Evolutionary conservation across 345 rosid species (phyloP).

Genomic region (Murraya koenigii): DNA sequence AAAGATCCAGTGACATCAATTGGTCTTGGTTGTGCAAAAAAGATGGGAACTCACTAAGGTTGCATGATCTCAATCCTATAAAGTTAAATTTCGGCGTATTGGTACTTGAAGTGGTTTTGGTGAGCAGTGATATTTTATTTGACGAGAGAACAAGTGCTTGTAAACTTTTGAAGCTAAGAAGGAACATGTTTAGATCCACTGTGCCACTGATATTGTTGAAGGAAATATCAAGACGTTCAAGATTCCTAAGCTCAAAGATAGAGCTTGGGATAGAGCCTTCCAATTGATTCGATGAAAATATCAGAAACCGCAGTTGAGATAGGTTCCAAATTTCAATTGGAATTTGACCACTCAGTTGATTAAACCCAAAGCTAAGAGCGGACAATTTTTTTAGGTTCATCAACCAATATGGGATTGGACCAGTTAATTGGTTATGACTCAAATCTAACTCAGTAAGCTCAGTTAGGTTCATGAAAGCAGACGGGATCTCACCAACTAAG

Average conservation of each 20-base stretch:
- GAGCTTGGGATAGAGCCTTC: neutral
- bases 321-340: neutral
- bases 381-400: neutral
- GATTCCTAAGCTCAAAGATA: neutral
- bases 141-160: neutral
- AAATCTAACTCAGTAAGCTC: neutral
- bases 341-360: neutral
- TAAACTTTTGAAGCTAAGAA: neutral
- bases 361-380: too few relatives aligned
- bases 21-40: too few relatives aligned
- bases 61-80: slow-evolving; percentile 6
- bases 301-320: rapidly evolving
- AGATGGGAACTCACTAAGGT: too few relatives aligned
- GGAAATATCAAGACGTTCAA: neutral
- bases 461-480: neutral
- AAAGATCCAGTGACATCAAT: too few relatives aligned
- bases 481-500: neutral
- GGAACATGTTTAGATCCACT: neutral
- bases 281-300: too few relatives aligned
- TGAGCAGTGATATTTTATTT: neutral
- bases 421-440: neutral
- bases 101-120: too few relatives aligned
- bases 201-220: neutral
- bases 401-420: neutral
- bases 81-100: neutral